A percentile compares a stretch with the other conserved stretches of the same genome.
Evolutionary conservation across 176 grass and related monocot species (phyloP).

Genomic region (Zizania latifolia): DNA sequence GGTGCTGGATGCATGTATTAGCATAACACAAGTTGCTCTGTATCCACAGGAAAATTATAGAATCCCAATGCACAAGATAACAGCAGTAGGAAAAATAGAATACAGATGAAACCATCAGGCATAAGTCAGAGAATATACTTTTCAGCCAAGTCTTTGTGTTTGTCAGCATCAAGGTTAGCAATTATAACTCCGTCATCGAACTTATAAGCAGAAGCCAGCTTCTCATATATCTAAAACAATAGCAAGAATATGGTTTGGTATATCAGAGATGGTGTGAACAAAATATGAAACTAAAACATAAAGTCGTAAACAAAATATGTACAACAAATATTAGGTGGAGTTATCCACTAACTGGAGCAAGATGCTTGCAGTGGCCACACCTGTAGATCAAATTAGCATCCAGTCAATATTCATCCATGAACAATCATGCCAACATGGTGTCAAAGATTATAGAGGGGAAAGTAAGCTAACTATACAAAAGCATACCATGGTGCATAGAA

Average conservation of each 20-base stretch:
- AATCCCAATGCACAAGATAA: not conserved
- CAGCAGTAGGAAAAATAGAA: not conserved
- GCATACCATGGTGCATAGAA: constrained; percentile 94
- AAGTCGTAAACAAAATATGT: constrained; percentile 9
- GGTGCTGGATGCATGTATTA: not conserved
- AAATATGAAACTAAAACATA: not conserved
- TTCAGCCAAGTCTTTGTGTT: constrained; percentile 58
- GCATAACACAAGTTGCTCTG: not conserved
- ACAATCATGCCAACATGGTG: constrained; percentile 1
- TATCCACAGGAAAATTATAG: not conserved
- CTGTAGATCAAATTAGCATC: constrained; percentile 37
- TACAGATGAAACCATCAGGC: not conserved
- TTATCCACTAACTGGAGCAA: constrained; percentile 75
- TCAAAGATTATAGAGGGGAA: not conserved
- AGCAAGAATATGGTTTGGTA: constrained; percentile 14
- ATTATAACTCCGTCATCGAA: constrained; percentile 69
- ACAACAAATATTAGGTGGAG: not conserved
- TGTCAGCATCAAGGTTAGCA: constrained; percentile 89
- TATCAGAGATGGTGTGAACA: not conserved
- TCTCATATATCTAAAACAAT: constrained; percentile 65
- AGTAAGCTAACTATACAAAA: not conserved
- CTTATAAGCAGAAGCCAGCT: constrained; percentile 64
- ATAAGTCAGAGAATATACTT: constrained; percentile 43
- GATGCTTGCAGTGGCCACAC: constrained; percentile 92
- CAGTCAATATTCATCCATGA: not conserved